Percentiles rank a stretch among this genome's conserved stretches.
phyloP scores from a whole-genome alignment of 306 rosid species.

The Trichosanthes truncata region DNA sequence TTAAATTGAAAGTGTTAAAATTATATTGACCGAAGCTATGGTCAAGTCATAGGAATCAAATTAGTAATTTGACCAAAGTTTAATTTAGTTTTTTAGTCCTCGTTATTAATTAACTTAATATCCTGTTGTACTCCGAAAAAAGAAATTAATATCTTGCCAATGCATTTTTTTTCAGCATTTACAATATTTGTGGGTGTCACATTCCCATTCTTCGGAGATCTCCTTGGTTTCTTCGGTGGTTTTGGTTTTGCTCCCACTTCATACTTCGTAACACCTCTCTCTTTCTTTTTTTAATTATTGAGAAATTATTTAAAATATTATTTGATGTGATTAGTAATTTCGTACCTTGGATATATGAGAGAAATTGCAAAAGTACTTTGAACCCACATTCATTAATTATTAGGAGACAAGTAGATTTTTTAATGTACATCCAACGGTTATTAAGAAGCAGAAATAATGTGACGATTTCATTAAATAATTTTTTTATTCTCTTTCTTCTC shows the following conservation, averaged over 20 bases:
- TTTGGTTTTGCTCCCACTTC: slow-evolving; percentile 93
- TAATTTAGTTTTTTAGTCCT: not conserved
- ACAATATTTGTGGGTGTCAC: slow-evolving; percentile 66
- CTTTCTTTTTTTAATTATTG: not conserved
- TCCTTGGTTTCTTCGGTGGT: slow-evolving; percentile 93
- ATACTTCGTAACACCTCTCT: slow-evolving; percentile 41
- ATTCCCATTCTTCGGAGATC: slow-evolving; percentile 95
- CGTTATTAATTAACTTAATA: not conserved
- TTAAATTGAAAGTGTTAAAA: too few relatives aligned
- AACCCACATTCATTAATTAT: too few relatives aligned
- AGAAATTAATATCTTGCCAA: not conserved
- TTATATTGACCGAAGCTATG: too few relatives aligned
- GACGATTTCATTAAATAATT: too few relatives aligned
- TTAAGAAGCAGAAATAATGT: too few relatives aligned
- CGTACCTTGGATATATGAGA: too few relatives aligned
- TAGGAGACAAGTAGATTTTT: too few relatives aligned
- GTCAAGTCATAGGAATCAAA: not conserved
- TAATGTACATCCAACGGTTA: too few relatives aligned
- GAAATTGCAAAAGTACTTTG: too few relatives aligned
- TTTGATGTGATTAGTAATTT: too few relatives aligned
- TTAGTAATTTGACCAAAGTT: not conserved
- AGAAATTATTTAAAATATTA: too few relatives aligned
- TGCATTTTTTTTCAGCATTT: slow-evolving; percentile 38
- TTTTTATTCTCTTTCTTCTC: not conserved
- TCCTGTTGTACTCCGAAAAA: not conserved